A percentile compares a stretch with the other conserved stretches of the same genome.
Evolutionary conservation across 108 stramenopile genomes (phyloP).

Genomic region (Pseudonitzschia pungens): DNA sequence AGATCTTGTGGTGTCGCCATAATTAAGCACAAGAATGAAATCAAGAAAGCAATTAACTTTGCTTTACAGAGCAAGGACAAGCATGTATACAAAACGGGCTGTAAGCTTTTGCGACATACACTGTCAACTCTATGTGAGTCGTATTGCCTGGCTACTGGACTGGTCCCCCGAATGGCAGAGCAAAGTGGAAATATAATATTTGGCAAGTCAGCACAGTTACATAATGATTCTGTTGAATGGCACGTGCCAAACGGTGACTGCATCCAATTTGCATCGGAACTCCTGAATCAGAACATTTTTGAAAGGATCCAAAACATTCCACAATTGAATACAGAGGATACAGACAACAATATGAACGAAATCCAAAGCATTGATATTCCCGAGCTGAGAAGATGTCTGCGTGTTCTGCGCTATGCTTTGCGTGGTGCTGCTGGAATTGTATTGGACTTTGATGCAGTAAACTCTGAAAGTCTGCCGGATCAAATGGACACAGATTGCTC

Average conservation of each 20-base stretch:
- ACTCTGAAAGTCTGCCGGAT: constrained; percentile 21
- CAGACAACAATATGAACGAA: constrained; percentile 11
- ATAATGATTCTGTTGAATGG: constrained; percentile 61
- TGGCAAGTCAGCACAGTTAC: constrained; percentile 52
- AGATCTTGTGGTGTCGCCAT: constrained; percentile 61
- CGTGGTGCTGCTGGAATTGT: constrained; percentile 72
- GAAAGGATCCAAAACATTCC: constrained; percentile 25
- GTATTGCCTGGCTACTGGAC: constrained; percentile 51
- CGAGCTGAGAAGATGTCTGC: constrained; percentile 52
- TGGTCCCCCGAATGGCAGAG: constrained; percentile 30
- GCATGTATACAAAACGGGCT: constrained; percentile 80
- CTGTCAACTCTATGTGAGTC: constrained; percentile 79
- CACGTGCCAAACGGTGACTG: constrained; percentile 69
- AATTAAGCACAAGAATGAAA: constrained; percentile 48
- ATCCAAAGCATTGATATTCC: constrained; percentile 20
- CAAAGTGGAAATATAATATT: constrained; percentile 17
- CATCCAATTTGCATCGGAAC: constrained; percentile 59
- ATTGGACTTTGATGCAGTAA: constrained; percentile 47
- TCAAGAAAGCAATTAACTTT: constrained; percentile 58
- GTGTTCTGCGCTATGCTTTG: constrained; percentile 70
- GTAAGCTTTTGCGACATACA: constrained; percentile 83
- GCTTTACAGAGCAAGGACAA: constrained; percentile 69
- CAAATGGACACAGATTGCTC: constrained; percentile 16
- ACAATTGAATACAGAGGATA: constrained; percentile 11
- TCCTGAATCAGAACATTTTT: constrained; percentile 47